Percentiles rank a stretch among this genome's conserved stretches.
These are phyloP conservation scores for Sporothrix euskadiensis DNA, from an alignment of 2,329 filamentous ascomycete species.

Conservation along the genomic window DNA sequence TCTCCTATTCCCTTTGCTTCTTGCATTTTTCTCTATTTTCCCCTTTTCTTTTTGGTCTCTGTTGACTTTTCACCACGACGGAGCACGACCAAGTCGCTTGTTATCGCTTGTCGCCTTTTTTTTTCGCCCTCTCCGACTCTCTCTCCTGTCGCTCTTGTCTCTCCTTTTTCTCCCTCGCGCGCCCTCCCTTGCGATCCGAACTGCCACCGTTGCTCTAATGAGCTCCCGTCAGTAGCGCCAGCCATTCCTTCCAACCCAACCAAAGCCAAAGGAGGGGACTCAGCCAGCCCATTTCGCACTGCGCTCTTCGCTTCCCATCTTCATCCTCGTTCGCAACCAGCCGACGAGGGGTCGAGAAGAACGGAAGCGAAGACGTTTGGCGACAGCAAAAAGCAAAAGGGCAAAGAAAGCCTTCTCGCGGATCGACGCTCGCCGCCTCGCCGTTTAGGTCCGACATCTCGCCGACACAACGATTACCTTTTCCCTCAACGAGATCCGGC, in stretches of 20 bases:
- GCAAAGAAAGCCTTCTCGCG: neutral
- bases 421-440: neutral
- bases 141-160: constrained; percentile 2
- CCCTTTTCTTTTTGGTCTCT: constrained; percentile 7
- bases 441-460: neutral
- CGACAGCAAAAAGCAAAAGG: neutral
- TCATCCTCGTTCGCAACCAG: neutral
- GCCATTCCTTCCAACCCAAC: neutral
- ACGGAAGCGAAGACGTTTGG: constrained; percentile 10
- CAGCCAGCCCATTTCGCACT: neutral
- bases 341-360: constrained; percentile 7
- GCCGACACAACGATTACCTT: neutral
- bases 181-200: constrained; percentile 2
- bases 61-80: neutral
- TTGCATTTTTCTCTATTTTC: neutral
- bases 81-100: neutral
- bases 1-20: neutral
- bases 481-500: neutral
- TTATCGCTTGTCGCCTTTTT: neutral
- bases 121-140: neutral
- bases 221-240: constrained; percentile 21
- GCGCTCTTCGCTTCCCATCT: constrained; percentile 11
- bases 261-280: neutral
- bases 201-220: constrained; percentile 25
- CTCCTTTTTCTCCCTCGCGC: neutral